Evolutionary conservation across 2,329 filamentous ascomycete species (phyloP), one percentile per base, ranked within the genome.

Genomic region (Stemphylium lycopersici): DNA sequence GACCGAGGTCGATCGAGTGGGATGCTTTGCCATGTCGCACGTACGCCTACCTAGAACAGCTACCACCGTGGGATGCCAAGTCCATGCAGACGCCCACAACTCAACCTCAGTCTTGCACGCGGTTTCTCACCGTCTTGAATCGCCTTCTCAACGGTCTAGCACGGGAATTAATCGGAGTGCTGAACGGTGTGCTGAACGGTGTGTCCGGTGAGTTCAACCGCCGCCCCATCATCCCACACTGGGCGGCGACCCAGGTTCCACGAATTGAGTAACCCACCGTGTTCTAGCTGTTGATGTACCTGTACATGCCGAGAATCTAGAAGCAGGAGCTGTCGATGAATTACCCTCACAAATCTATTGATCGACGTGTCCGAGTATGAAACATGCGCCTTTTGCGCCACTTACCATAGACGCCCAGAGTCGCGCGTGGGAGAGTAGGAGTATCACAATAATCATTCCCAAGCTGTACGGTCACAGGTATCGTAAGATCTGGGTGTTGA

Each of bases 41-140:
- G 54, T 43, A 58, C 49, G 31, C 52, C 36, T 66, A 57, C 59
- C 61, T 24, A 36, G 45, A 61, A 51, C 10, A 56, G 59, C 15
- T 43, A 24, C 22, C 39, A 47, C 49, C 58, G 67, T 62, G 67
- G 66, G 66, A 64, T 69, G 65, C 63, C 67, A 66, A 66, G 58
- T 46, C 53, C 41, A 45, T 41, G 45, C 47, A 50, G 34, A 55
- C 11, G 40, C 56, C 52, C 56, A 51, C 51, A 48, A 45, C 40
- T 59, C 63, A 58, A 65, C 62, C 50, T 65, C 57, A 50, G 16
- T 39, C 18, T 38, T 38, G 7, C 18, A 16, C 34, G 18, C 37
- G 39, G 29, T 52, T 18, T 43, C 39, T 44, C 44, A 6, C 52
- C 36, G 44, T 42, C 48, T 22, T n/a, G 33, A 29, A 42, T 58